phyloP scores from a whole-genome alignment of 2,329 filamentous ascomycete genomes.

The Saccharata proteae region DNA sequence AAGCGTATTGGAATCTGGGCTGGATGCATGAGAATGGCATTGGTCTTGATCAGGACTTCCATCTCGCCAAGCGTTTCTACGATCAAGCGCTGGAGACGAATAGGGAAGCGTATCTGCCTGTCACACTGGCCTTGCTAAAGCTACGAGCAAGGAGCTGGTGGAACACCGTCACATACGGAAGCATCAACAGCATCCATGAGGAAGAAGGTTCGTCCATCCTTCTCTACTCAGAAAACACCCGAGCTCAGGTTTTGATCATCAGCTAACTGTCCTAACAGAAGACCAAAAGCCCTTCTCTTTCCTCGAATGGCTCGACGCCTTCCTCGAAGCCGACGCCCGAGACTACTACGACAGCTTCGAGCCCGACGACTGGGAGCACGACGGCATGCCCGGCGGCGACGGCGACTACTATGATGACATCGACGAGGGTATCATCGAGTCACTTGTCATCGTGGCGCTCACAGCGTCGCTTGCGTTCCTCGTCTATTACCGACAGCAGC shows the following conservation, averaged over 20 bases:
- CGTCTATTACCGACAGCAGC: conserved; percentile 68
- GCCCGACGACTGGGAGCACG: conserved; percentile 31
- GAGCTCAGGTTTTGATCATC: conserved; percentile 25
- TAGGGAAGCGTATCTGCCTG: conserved; percentile 81
- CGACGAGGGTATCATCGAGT: conserved; percentile 74
- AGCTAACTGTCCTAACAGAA: conserved; percentile 31
- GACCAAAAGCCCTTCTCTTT: conserved; percentile 63
- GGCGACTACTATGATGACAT: conserved; percentile 51
- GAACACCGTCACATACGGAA: conserved; percentile 87
- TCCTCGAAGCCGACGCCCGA: conserved; percentile 51
- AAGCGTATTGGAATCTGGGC: conserved; percentile 91
- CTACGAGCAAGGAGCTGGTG: conserved; percentile 77
- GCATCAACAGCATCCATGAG: conserved; percentile 82
- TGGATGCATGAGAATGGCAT: conserved; percentile 99
- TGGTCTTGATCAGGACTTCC: conserved; percentile 86
- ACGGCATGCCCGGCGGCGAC: conserved; percentile 42
- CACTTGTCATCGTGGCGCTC: conserved; percentile 68
- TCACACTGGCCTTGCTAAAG: conserved; percentile 78
- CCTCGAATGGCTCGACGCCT: conserved; percentile 76
- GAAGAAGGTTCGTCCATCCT: conserved; percentile 52
- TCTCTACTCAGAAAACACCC: conserved; percentile 1
- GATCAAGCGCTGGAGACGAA: conserved; percentile 87
- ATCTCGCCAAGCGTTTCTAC: conserved; percentile 92
- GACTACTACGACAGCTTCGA: conserved; percentile 45
- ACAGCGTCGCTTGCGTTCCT: conserved; percentile 63